A percentile compares a stretch with the other conserved stretches of the same genome.
phyloP scores from a whole-genome alignment of 2,329 filamentous ascomycete species.

The Orbilia blumenaviensis region DNA sequence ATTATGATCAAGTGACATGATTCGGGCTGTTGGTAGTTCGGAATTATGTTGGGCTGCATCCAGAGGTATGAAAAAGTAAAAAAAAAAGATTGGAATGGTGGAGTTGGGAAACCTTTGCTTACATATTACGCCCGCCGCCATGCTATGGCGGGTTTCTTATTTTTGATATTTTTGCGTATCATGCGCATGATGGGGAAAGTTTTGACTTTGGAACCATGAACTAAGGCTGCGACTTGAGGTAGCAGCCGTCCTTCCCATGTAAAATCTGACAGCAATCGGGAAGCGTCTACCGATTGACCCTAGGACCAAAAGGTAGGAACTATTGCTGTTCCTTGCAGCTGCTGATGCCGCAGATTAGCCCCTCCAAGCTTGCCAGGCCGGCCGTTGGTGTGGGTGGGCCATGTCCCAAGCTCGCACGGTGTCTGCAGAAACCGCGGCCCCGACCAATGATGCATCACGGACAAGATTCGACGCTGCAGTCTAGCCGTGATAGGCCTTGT shows the following conservation, averaged over 20 bases:
- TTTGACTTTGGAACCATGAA: neutral
- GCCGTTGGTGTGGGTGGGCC: slow-evolving; percentile 29
- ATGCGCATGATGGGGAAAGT: slow-evolving; percentile 1
- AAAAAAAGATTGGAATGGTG: too few relatives aligned
- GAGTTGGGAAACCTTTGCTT: neutral
- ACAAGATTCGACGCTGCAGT: neutral
- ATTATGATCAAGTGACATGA: slow-evolving; percentile 2
- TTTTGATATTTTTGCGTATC: slow-evolving; percentile 1
- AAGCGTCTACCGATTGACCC: slow-evolving; percentile 8
- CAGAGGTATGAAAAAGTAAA: neutral
- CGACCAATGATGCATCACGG: slow-evolving; percentile 41
- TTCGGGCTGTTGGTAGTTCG: neutral
- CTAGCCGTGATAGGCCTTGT: slow-evolving; percentile 51
- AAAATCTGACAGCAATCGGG: slow-evolving; percentile 4
- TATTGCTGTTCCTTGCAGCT: slow-evolving; percentile 46
- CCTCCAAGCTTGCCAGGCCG: slow-evolving; percentile 24
- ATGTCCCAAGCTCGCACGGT: slow-evolving; percentile 26
- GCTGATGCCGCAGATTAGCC: slow-evolving; percentile 29
- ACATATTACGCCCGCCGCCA: neutral
- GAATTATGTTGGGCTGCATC: neutral
- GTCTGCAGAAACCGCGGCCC: slow-evolving; percentile 37
- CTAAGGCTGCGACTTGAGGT: neutral
- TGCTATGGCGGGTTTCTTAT: too few relatives aligned
- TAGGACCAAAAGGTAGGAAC: slow-evolving; percentile 24
- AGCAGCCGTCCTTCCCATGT: slow-evolving; percentile 17